Conservation (phyloP, 495 filamentous ascomycete genomes). For the Talaromyces thailandensis region DNA sequence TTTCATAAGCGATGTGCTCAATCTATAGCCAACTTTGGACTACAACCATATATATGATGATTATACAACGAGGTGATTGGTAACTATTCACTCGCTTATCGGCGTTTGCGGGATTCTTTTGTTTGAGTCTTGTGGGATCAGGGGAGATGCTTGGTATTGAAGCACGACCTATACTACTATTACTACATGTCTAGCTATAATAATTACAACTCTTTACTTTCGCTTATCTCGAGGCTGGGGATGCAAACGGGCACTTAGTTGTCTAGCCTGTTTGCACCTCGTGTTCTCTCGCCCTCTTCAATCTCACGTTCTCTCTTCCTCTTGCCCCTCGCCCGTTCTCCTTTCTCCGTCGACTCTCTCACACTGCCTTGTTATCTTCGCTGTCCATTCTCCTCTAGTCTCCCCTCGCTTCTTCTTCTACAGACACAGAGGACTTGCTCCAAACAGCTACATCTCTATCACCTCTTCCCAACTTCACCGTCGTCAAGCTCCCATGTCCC, state of each 20-base stretch:
- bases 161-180: not conserved
- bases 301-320: not conserved
- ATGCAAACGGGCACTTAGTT: not conserved
- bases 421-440: conserved; percentile 3
- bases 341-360: not conserved
- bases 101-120: not conserved
- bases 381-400: not conserved
- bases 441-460: no score
- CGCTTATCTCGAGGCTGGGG: not conserved
- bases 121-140: not conserved
- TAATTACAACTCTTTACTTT: not conserved
- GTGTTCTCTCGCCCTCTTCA: not conserved
- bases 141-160: not conserved
- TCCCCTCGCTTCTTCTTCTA: not conserved
- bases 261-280: not conserved
- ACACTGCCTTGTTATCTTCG: no score
- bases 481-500: conserved; percentile 7
- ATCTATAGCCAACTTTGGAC: not conserved
- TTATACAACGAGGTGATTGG: not conserved
- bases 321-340: not conserved
- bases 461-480: conserved; percentile 3
- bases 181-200: not conserved
- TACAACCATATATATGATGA: not conserved
- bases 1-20: conserved; percentile 43
- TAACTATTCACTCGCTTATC: not conserved